Base-by-base conservation (phyloP, 441 rosid genomes). In the Raphanus hybrid region DNA sequence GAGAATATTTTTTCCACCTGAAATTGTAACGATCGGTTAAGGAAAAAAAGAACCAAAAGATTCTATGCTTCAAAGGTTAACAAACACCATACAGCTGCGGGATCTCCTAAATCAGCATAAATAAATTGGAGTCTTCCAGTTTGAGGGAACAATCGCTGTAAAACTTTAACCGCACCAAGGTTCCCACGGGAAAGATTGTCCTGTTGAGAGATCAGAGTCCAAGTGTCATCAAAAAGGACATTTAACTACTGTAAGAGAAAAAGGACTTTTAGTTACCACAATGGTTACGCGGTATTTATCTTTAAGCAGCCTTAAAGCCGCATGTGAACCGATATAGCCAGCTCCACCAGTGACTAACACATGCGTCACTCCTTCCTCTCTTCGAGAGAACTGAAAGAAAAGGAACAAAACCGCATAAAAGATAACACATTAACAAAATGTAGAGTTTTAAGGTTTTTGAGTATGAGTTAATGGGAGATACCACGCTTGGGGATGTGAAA, bases 181-280 rank as follows among this genome's bases (percentile, higher is more conserved):
- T 95, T 95, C 70, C 99, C 99, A 41, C 99, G 90, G 1, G 98
- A 95, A 70, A 95, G 97, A 71, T 95, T 95, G 82, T 95, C 99
- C 99, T 95, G 83, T 69, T 39, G 85, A 63, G 26, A 29, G 6
- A 29, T 69, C 29, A 74, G 71, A 32, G 27, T 6, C 45, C 8
- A 10, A 52, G 41, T 18, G 52, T 18, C 18, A 60, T 35, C 23
- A 35, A 34, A 8, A 10, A 26, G 61, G 58, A 26, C 5, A 52
- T 0, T 16, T 63, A 76, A 80, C 41, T 27, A 61, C 1, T 54
- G 39, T 20, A 1, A 10, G 35, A 65, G 55, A 32, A 29, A 43
- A 27, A 1, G 32, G 10, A 29, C 3, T 5, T 39, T 45, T 0
- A 20, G 0, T 23, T 91, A 94, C 98, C 91, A 94, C 95, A 65